phyloP scores from a whole-genome alignment of 1,284 basidiomycete genomes.

The Inonotus hispidus region DNA sequence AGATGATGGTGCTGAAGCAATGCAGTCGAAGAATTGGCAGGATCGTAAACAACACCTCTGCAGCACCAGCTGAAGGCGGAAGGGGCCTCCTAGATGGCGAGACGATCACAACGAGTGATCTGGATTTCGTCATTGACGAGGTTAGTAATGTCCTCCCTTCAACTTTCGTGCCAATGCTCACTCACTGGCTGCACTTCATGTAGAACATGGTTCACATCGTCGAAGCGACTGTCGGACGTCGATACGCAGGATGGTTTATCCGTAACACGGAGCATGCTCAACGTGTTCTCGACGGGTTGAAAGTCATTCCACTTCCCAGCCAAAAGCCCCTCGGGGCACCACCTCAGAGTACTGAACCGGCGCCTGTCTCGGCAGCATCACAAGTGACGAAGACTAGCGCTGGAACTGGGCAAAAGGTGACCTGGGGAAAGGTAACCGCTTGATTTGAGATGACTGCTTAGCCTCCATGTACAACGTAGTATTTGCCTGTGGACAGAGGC shows the following conservation, averaged over 20 bases:
- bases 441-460: neutral
- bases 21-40: slow-evolving; percentile 72
- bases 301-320: slow-evolving; percentile 58
- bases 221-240: slow-evolving; percentile 86
- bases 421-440: slow-evolving; percentile 6
- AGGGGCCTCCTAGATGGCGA: slow-evolving; percentile 74
- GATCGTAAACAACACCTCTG: slow-evolving; percentile 32
- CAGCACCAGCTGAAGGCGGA: slow-evolving; percentile 40
- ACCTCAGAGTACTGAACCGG: neutral
- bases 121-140: slow-evolving; percentile 94
- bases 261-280: slow-evolving; percentile 89
- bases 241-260: slow-evolving; percentile 97
- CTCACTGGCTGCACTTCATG: neutral
- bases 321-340: slow-evolving; percentile 15
- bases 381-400: neutral
- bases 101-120: slow-evolving; percentile 84
- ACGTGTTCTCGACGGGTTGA: slow-evolving; percentile 75
- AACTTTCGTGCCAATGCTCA: neutral
- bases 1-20: slow-evolving; percentile 96
- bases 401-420: slow-evolving; percentile 7
- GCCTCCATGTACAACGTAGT: neutral
- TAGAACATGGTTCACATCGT: slow-evolving; percentile 95
- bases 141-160: slow-evolving; percentile 35
- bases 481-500: neutral
- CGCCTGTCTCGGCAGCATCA: neutral